Conservation (phyloP, 2,329 filamentous ascomycete genomes). For the Sarocladium kiliense region DNA sequence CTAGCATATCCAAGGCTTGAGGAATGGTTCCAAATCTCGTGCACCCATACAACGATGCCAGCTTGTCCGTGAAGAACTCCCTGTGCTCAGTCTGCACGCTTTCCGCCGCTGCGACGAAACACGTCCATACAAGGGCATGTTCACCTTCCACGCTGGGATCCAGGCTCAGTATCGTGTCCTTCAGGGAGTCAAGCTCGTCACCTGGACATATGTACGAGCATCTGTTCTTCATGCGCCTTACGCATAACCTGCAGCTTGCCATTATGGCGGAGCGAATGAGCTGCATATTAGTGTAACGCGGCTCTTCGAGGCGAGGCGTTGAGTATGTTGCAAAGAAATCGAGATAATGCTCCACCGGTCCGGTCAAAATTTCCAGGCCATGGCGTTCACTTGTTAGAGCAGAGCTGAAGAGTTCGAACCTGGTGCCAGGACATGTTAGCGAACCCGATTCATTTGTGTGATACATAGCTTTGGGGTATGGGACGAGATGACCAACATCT, state of each 20-base stretch:
- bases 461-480: too few species aligned
- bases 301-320: neutral
- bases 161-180: neutral
- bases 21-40: slow-evolving; percentile 10
- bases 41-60: neutral
- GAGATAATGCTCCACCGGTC: neutral
- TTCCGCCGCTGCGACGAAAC: slow-evolving; percentile 11
- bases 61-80: slow-evolving; percentile 1
- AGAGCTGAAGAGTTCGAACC: slow-evolving; percentile 3
- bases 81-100: neutral
- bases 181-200: slow-evolving; percentile 1
- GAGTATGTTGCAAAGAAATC: neutral
- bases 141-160: neutral
- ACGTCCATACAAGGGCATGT: slow-evolving; percentile 11
- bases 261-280: slow-evolving; percentile 3
- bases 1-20: slow-evolving; percentile 8
- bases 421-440: too few species aligned
- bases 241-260: neutral
- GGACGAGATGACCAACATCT: neutral
- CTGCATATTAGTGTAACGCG: neutral
- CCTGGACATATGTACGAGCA: neutral
- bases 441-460: too few species aligned
- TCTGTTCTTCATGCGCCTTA: neutral
- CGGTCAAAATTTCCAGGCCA: neutral
- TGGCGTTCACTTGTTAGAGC: neutral